Conservation (phyloP, 768 basidiomycete genomes). For the Xerocomus potaroensis region DNA sequence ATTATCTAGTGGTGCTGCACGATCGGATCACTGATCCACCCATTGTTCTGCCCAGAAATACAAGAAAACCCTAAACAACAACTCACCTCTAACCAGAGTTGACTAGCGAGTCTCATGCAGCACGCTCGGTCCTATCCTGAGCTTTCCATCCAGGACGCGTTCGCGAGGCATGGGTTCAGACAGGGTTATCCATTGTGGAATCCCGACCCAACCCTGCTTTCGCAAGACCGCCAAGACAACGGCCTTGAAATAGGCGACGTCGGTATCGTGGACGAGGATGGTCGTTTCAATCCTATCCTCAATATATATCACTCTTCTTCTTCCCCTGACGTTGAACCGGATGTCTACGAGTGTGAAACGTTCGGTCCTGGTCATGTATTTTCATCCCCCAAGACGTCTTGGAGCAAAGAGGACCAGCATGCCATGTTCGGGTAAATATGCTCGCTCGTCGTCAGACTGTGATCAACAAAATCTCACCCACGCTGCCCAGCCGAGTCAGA, state of each 20-base stretch:
- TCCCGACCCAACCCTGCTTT: background rate
- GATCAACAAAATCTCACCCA: too few relatives aligned
- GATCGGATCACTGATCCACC: too few relatives aligned
- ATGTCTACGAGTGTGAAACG: too few relatives aligned
- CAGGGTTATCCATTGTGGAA: constrained; percentile 2
- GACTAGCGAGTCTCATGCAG: too few relatives aligned
- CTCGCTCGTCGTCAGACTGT: too few relatives aligned
- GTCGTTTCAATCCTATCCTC: background rate
- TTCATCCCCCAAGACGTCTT: background rate
- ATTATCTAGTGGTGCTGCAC: too few relatives aligned
- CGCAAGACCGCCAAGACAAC: background rate
- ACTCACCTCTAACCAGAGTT: too few relatives aligned
- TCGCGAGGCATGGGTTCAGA: constrained; percentile 1
- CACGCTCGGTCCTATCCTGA: too few relatives aligned
- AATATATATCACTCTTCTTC: background rate
- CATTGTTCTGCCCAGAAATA: too few relatives aligned
- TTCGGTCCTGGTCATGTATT: background rate
- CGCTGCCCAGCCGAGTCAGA: background rate
- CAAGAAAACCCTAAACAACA: too few relatives aligned
- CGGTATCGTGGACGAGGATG: background rate
- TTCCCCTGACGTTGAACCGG: too few relatives aligned
- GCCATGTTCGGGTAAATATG: too few relatives aligned
- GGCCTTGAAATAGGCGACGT: background rate
- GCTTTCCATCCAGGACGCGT: background rate
- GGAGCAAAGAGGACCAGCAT: background rate